phyloP scores from a whole-genome alignment of 2,329 filamentous ascomycete genomes.

The Colletotrichum kahawae region DNA sequence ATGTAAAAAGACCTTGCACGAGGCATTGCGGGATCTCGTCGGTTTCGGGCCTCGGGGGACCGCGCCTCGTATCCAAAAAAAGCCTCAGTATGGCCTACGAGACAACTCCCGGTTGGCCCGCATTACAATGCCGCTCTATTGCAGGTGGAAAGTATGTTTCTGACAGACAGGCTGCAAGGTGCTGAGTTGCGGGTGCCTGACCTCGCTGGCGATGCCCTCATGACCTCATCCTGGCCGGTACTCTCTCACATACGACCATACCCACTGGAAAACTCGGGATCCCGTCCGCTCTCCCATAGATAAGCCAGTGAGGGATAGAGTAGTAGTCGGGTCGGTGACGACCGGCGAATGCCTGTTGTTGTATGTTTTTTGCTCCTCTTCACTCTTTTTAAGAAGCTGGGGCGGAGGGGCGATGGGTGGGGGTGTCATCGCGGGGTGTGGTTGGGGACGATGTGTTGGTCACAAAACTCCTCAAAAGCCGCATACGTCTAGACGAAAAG shows the following conservation, averaged over 20 bases:
- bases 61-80: background rate
- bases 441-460: background rate
- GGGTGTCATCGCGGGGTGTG: background rate
- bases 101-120: background rate
- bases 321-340: background rate
- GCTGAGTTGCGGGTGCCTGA: background rate
- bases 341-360: background rate
- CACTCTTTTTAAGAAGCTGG: background rate
- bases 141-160: background rate
- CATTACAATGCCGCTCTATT: background rate
- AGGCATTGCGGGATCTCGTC: background rate
- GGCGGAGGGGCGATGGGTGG: background rate
- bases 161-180: background rate
- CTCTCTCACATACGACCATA: background rate
- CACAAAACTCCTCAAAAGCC: background rate
- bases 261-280: background rate
- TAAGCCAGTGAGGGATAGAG: background rate
- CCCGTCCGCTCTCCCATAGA: background rate
- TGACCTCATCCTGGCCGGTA: accelerated
- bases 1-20: background rate
- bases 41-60: background rate
- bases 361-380: background rate
- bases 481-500: background rate
- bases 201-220: background rate
- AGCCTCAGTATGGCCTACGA: background rate